These are phyloP conservation scores for Aspergillus japonicus DNA, from an alignment of 2,329 filamentous ascomycete genomes.

Conservation along the genomic window DNA sequence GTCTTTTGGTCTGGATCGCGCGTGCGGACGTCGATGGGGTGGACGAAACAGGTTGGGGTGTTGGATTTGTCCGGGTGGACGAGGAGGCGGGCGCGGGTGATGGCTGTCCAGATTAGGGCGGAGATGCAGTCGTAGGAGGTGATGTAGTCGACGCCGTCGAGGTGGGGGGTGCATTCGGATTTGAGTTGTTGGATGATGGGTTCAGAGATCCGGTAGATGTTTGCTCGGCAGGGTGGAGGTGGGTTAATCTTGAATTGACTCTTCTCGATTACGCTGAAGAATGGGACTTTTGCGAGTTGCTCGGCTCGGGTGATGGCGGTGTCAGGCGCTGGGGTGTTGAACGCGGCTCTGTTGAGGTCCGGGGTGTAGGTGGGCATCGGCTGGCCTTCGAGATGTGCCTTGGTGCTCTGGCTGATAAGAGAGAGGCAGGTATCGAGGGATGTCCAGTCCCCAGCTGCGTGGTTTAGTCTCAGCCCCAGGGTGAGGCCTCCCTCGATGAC, in stretches of 20 bases:
- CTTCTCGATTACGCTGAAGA: conserved; percentile 19
- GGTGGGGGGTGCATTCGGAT: conserved; percentile 10
- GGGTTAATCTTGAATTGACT: conserved; percentile 11
- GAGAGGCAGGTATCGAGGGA: conserved; percentile 24
- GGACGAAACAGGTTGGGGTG: conserved; percentile 14
- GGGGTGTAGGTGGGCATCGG: conserved; percentile 17
- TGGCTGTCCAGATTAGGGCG: conserved; percentile 24
- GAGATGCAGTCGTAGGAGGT: conserved; percentile 28
- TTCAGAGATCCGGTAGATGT: conserved; percentile 19
- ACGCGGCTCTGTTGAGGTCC: conserved; percentile 21
- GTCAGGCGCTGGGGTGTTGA: conserved; percentile 10
- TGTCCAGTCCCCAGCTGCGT: conserved; percentile 25
- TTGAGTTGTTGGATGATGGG: conserved; percentile 18
- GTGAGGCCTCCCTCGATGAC: conserved; percentile 23
- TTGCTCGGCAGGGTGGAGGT: conserved; percentile 9
- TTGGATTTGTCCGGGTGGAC: conserved; percentile 16
- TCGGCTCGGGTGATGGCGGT: conserved; percentile 8
- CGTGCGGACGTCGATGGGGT: conserved; percentile 24
- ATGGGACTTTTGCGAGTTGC: conserved; percentile 11
- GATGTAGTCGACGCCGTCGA: conserved; percentile 20
- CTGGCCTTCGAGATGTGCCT: conserved; percentile 17
- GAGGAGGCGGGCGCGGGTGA: conserved; percentile 23
- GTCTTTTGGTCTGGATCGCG: conserved; percentile 21
- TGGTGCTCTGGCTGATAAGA: conserved; percentile 21
- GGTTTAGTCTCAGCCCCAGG: conserved; percentile 20